phyloP scores from a whole-genome alignment of 2,329 filamentous ascomycete species.

The Rhinocladiella similis region DNA sequence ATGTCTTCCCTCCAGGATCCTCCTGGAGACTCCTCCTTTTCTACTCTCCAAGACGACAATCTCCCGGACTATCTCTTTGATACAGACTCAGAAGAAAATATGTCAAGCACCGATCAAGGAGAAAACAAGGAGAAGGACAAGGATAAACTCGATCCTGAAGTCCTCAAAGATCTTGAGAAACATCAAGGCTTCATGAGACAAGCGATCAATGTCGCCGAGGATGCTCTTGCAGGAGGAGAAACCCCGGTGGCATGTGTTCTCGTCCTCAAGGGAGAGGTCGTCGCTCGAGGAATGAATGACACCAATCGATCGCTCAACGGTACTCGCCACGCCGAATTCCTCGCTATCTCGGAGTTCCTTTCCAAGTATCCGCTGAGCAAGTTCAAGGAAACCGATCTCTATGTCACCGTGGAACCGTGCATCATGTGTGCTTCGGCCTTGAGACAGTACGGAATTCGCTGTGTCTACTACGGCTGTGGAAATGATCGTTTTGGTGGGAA shows the following conservation, averaged over 20 bases:
- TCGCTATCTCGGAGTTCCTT: slow-evolving; percentile 72
- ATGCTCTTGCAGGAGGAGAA: slow-evolving; percentile 82
- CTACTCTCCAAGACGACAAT: slow-evolving; percentile 8
- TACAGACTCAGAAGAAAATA: slow-evolving; percentile 23
- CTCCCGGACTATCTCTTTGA: slow-evolving; percentile 6
- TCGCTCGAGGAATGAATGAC: slow-evolving; percentile 93
- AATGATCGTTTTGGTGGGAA: slow-evolving; percentile 98
- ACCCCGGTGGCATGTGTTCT: slow-evolving; percentile 96
- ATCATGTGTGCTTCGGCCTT: slow-evolving; percentile 97
- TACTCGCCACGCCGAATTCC: slow-evolving; percentile 92
- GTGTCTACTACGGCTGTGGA: slow-evolving; percentile 90
- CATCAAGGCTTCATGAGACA: slow-evolving; percentile 32
- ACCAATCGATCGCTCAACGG: slow-evolving; percentile 87
- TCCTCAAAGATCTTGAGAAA: slow-evolving; percentile 26
- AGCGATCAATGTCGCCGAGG: slow-evolving; percentile 58
- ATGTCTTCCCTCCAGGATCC: slow-evolving; percentile 23
- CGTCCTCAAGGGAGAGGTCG: slow-evolving; percentile 74
- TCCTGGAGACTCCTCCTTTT: slow-evolving; percentile 10
- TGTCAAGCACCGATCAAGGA: slow-evolving; percentile 9
- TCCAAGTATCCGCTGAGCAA: slow-evolving; percentile 65
- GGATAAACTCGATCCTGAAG: slow-evolving; percentile 27
- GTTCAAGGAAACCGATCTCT: slow-evolving; percentile 74
- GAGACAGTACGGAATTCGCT: slow-evolving; percentile 81
- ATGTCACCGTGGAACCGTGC: slow-evolving; percentile 97
- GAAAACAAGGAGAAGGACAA: slow-evolving; percentile 18